Base-by-base conservation (phyloP, 2,329 filamentous ascomycete species). In the Daldinia sp. region DNA sequence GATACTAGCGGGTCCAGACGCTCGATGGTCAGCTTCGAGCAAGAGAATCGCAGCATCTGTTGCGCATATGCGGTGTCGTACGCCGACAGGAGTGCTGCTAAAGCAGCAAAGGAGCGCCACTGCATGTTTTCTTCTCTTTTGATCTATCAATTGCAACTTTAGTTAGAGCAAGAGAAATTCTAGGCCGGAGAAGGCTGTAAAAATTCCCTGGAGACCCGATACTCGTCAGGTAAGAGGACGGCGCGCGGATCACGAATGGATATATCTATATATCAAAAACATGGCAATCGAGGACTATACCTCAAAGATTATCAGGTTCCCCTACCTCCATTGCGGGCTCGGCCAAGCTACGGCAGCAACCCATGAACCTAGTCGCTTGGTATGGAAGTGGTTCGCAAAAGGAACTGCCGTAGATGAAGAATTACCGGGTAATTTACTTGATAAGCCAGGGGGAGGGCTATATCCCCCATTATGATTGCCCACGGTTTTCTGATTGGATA, bases 1-100 rank as follows among this genome's bases (percentile, higher is more conserved):
- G 61, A 55, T 10, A 70, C 69, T 21, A 70, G 39, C 30, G 70
- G 70, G 52, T 71, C 70, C 4, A 66, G 43, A 7, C 70, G 65
- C 52, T 70, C 68, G 52, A 85, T 74, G 51, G 83, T 83, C 65
- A 82, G 76, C 66, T 79, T 77, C 43, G 82, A 84, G 70, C 81
- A 83, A 72, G 85, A 68, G 48, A 70, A 70, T 27, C 68, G 64
- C 35, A 70, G 34, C 66, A 67, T 67, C 54, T 67, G 57, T 30
- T 67, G 64, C 15, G 57, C 64, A n/a, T 41, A 41, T 23, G 30
- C 49, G 19, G 13, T 49, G 10, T 58, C 35, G n/a, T 29, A 54
- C 8, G 54, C 50, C 8, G 17, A 47, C 43, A 60, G 29, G 27
- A 64, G 52, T 34, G 54, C 55, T n/a, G 59, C 48, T 19, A 60